A percentile compares a stretch with the other conserved stretches of the same genome.
Evolutionary conservation across 306 rosid species (phyloP).

Genomic region (Medicago ruthenica): DNA sequence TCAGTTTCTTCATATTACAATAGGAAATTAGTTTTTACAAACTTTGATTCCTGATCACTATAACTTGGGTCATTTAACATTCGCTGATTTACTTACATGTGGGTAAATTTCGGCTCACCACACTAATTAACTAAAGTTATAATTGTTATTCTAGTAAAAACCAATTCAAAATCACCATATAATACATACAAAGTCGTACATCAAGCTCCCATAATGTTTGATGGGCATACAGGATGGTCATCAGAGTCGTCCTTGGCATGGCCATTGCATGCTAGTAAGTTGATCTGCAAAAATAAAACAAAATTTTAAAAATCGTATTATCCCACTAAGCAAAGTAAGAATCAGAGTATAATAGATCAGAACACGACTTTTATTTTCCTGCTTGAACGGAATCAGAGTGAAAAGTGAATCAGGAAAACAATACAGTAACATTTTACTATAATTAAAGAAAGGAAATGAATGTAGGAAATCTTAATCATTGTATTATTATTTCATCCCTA

Average conservation of each 20-base stretch:
- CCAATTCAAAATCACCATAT: neutral
- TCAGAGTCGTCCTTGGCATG: constrained; percentile 51
- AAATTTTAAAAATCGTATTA: constrained; percentile 1
- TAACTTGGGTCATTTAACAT: constrained; percentile 23
- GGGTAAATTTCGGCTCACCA: constrained; percentile 15
- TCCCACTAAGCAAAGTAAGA: neutral
- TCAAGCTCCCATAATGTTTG: constrained; percentile 74
- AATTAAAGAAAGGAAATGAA: constrained; percentile 8
- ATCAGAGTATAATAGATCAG: neutral
- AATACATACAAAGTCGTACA: constrained; percentile 36
- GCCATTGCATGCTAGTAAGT: constrained; percentile 64
- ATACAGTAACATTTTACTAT: constrained; percentile 12
- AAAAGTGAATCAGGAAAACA: constrained; percentile 13
- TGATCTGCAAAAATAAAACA: constrained; percentile 56
- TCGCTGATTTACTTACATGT: constrained; percentile 23
- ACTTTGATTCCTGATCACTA: neutral
- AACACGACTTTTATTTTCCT: neutral
- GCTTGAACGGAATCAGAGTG: constrained; percentile 4
- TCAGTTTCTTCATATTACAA: constrained; percentile 2
- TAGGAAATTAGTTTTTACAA: constrained; percentile 18
- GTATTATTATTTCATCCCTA: neutral
- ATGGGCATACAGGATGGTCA: constrained; percentile 45
- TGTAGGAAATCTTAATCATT: constrained; percentile 2
- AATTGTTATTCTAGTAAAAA: constrained; percentile 1
- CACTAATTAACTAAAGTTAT: neutral